These are phyloP conservation scores for Malbranchea cinnamomea DNA, from an alignment of 2,329 filamentous ascomycete species.

Conservation along the genomic window DNA sequence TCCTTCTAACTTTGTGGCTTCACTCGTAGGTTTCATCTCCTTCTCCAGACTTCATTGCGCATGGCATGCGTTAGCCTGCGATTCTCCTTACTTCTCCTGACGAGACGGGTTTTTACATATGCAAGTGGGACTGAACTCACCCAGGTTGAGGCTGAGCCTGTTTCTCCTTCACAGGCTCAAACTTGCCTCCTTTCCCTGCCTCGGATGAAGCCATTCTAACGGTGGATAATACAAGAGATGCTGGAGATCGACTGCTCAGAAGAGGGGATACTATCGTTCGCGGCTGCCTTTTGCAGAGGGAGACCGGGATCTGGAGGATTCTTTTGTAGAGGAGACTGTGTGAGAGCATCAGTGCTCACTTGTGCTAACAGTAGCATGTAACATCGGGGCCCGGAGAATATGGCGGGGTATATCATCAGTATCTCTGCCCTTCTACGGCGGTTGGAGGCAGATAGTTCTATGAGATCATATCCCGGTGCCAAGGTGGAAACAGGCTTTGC, in stretches of 20 bases:
- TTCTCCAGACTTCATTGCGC: slow-evolving; percentile 10
- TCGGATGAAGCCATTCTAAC: slow-evolving; percentile 8
- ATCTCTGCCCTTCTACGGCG: too few relatives aligned
- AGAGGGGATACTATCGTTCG: slow-evolving; percentile 1
- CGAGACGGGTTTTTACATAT: too few relatives aligned
- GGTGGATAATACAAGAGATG: not conserved
- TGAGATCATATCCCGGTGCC: too few relatives aligned
- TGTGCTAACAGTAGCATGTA: too few relatives aligned
- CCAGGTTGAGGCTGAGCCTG: slow-evolving; percentile 8
- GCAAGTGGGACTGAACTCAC: too few relatives aligned
- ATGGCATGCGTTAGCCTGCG: too few relatives aligned
- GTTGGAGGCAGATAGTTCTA: too few relatives aligned
- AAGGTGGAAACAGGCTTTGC: too few relatives aligned
- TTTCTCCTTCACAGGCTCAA: slow-evolving; percentile 7
- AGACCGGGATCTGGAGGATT: not conserved
- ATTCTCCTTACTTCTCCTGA: too few relatives aligned
- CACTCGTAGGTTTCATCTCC: slow-evolving; percentile 18
- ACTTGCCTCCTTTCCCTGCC: slow-evolving; percentile 7
- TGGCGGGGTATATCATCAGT: too few relatives aligned
- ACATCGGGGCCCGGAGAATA: too few relatives aligned
- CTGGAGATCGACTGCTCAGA: not conserved
- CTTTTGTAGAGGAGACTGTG: not conserved
- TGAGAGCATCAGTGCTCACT: slow-evolving; percentile 1
- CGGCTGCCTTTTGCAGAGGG: not conserved
- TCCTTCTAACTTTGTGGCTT: slow-evolving; percentile 20